Conservation (phyloP, 495 filamentous ascomycete genomes). For the Neurospora terricola region DNA sequence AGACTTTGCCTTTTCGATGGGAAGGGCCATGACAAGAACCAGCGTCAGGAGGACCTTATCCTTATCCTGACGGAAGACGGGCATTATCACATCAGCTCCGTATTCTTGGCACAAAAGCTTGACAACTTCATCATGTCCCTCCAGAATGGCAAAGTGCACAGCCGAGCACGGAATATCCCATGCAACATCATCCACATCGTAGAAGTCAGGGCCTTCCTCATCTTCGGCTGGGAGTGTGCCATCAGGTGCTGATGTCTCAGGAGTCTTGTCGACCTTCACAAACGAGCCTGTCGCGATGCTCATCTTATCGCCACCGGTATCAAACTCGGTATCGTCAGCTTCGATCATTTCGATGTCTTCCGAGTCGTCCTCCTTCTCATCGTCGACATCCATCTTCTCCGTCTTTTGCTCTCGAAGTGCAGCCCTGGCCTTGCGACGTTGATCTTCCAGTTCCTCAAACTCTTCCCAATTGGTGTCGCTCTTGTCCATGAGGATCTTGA, state of each 20-base stretch:
- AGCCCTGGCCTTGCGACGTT: slow-evolving; percentile 30
- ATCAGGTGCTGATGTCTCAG: slow-evolving; percentile 22
- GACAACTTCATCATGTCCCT: slow-evolving; percentile 56
- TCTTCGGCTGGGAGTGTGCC: slow-evolving; percentile 38
- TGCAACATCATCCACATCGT: slow-evolving; percentile 60
- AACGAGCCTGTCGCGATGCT: slow-evolving; percentile 54
- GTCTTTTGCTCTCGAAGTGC: slow-evolving; percentile 2
- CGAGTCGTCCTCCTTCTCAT: slow-evolving; percentile 17
- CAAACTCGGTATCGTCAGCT: slow-evolving; percentile 31
- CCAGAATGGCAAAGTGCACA: slow-evolving; percentile 66
- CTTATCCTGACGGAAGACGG: slow-evolving; percentile 41
- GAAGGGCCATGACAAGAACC: slow-evolving; percentile 48
- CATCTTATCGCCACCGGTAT: slow-evolving; percentile 14
- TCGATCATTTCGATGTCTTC: slow-evolving; percentile 28
- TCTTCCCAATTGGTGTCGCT: slow-evolving; percentile 62
- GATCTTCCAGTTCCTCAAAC: slow-evolving; percentile 47
- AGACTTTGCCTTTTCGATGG: slow-evolving; percentile 44
- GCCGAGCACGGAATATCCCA: slow-evolving; percentile 68
- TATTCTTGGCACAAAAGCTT: slow-evolving; percentile 60
- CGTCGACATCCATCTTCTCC: slow-evolving; percentile 14
- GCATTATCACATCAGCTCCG: slow-evolving; percentile 62
- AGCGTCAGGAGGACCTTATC: slow-evolving; percentile 52
- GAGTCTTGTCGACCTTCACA: slow-evolving; percentile 47
- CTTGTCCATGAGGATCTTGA: slow-evolving; percentile 57
- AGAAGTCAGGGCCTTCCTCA: slow-evolving; percentile 63